These are phyloP conservation scores for Arachnopeziza araneosa DNA, from an alignment of 2,329 filamentous ascomycete genomes.

Conservation along the genomic window DNA sequence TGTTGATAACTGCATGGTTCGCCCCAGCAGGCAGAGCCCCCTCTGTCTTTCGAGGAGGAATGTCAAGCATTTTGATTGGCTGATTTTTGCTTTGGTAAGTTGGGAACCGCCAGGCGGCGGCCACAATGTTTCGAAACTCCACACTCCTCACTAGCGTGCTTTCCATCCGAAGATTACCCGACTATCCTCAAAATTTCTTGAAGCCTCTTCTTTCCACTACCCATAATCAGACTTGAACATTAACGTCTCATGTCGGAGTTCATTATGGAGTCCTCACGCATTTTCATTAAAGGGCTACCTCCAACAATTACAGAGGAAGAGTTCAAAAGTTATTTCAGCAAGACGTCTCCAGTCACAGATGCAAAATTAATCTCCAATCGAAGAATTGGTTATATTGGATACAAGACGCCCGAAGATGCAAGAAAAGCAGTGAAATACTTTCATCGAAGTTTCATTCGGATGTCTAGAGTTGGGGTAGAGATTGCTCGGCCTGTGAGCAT, in stretches of 20 bases:
- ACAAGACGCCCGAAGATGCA: slow-evolving; percentile 76
- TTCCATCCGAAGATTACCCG: neutral
- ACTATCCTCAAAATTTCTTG: neutral
- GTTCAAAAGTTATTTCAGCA: slow-evolving; percentile 83
- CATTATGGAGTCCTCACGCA: slow-evolving; percentile 48
- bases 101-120: too few species aligned
- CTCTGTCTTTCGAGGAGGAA: neutral
- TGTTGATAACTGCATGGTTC: neutral
- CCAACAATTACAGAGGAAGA: slow-evolving; percentile 79
- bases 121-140: neutral
- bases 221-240: neutral
- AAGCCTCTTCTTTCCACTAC: neutral
- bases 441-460: slow-evolving; percentile 89
- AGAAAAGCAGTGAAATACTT: slow-evolving; percentile 86
- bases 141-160: neutral
- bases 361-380: slow-evolving; percentile 85
- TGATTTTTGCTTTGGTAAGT: neutral
- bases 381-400: slow-evolving; percentile 93
- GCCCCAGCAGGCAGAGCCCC: neutral
- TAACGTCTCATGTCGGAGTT: neutral
- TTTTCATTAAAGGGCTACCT: slow-evolving; percentile 79
- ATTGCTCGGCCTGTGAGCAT: slow-evolving; percentile 70
- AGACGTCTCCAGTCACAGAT: slow-evolving; percentile 74
- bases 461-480: slow-evolving; percentile 91
- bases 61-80: neutral